Conservation (phyloP, 2,329 filamentous ascomycete species). For the Xylaria sp. region DNA sequence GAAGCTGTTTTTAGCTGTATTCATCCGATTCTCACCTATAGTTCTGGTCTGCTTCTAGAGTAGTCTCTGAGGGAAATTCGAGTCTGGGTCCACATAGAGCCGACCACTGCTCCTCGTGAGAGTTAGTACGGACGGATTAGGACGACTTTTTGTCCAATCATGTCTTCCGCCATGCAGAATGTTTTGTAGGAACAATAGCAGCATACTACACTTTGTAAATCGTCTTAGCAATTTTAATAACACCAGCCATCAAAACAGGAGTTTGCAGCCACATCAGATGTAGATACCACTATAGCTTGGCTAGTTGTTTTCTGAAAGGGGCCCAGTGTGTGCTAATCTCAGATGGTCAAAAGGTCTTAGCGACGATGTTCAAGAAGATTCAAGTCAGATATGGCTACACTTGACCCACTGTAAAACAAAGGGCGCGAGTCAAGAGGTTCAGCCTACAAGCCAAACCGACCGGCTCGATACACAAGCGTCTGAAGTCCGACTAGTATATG, state of each 20-base stretch:
- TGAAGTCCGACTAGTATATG: slow-evolving; percentile 10
- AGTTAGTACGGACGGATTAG: slow-evolving; percentile 41
- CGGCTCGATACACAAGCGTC: slow-evolving; percentile 22
- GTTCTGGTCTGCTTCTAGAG: slow-evolving; percentile 26
- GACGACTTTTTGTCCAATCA: slow-evolving; percentile 43
- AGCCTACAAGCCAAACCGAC: slow-evolving; percentile 28
- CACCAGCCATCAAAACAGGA: slow-evolving; percentile 38
- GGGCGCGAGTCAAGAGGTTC: slow-evolving; percentile 11
- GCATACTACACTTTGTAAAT: slow-evolving; percentile 52
- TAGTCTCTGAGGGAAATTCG: slow-evolving; percentile 21
- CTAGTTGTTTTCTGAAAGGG: not conserved
- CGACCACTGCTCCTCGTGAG: slow-evolving; percentile 19
- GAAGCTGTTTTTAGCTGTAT: slow-evolving; percentile 36
- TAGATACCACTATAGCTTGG: not conserved
- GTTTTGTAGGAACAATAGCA: slow-evolving; percentile 48
- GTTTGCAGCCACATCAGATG: slow-evolving; percentile 2
- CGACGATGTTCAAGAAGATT: not conserved
- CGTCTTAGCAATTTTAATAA: slow-evolving; percentile 50
- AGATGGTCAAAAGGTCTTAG: not conserved
- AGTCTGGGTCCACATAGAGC: slow-evolving; percentile 26
- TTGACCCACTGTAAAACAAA: slow-evolving; percentile 9
- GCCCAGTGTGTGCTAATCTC: not conserved
- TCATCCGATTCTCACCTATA: slow-evolving; percentile 31
- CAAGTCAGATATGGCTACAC: slow-evolving; percentile 7
- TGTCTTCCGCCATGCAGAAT: slow-evolving; percentile 39